Evolutionary conservation across 2,329 filamentous ascomycete genomes (phyloP).

Genomic region (Fusarium dlaminii): DNA sequence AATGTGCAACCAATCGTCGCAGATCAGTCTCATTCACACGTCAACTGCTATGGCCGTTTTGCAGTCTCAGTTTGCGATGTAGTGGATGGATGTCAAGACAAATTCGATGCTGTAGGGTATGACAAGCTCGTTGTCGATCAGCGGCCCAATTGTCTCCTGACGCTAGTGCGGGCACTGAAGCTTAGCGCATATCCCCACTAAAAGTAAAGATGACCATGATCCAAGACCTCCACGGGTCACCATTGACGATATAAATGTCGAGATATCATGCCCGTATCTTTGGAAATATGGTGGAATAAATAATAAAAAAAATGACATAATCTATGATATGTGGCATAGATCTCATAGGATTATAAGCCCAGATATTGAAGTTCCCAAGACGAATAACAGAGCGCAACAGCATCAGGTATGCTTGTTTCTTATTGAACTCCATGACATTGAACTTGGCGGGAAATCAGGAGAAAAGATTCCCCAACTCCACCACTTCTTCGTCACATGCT

Average conservation of each 20-base stretch:
- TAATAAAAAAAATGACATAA: too few relatives aligned
- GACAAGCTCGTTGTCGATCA: not conserved
- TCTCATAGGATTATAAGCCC: rapidly evolving
- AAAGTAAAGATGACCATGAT: not conserved
- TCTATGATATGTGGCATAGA: rapidly evolving
- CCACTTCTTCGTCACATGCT: not conserved
- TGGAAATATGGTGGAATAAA: not conserved
- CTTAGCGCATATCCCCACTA: too few relatives aligned
- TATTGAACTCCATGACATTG: not conserved
- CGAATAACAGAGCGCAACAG: not conserved
- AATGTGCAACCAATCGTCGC: rapidly evolving
- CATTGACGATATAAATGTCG: not conserved
- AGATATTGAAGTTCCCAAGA: not conserved
- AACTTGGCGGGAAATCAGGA: not conserved
- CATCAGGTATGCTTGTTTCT: not conserved
- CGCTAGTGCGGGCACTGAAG: not conserved
- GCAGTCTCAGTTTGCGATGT: rapidly evolving
- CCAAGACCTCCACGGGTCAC: not conserved
- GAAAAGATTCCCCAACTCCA: not conserved
- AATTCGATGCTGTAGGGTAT: not conserved
- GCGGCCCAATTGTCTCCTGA: not conserved
- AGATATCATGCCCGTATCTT: not conserved
- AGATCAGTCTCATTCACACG: rapidly evolving
- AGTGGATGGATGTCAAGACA: not conserved
- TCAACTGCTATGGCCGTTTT: rapidly evolving